Percentiles rank a stretch among this genome's conserved stretches.
These are phyloP conservation scores for Diaporthe australafricana DNA, from an alignment of 2,329 filamentous ascomycete species.

Conservation along the genomic window DNA sequence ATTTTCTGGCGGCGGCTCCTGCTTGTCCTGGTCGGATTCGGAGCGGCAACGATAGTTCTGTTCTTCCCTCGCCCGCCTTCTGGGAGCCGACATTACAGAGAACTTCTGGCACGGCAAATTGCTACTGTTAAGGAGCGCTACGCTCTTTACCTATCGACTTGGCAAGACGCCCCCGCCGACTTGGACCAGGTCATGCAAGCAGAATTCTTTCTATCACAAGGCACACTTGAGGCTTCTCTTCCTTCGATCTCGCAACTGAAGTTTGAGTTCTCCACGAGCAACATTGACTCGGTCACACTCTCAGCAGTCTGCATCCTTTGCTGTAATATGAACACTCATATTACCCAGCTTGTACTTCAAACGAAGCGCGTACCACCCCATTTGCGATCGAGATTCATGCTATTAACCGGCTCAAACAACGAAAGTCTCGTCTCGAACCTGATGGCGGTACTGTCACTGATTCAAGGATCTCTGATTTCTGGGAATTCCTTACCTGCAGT, in stretches of 20 bases:
- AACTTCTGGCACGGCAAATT: conserved; percentile 56
- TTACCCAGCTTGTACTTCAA: neutral
- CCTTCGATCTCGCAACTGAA: neutral
- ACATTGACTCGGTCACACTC: neutral
- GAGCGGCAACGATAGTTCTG: conserved; percentile 56
- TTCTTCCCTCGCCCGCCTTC: conserved; percentile 60
- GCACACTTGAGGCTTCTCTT: neutral
- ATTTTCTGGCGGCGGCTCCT: conserved; percentile 61
- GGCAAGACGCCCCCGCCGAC: conserved; percentile 41
- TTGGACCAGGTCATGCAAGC: neutral
- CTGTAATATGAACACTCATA: neutral
- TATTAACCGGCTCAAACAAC: neutral
- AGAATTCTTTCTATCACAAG: neutral
- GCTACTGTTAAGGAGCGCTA: conserved; percentile 60
- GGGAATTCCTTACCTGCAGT: neutral
- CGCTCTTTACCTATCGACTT: conserved; percentile 58
- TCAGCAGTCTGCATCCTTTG: neutral
- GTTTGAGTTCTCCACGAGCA: neutral
- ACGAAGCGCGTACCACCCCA: neutral
- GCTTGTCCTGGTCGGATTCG: conserved; percentile 57
- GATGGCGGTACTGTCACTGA: neutral
- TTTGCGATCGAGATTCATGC: neutral
- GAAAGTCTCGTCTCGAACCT: neutral
- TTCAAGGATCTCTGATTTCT: neutral
- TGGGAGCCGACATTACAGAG: conserved; percentile 56